These are phyloP conservation scores for Fusarium cicatricum DNA, from an alignment of 2,329 filamentous ascomycete genomes.

Conservation along the genomic window DNA sequence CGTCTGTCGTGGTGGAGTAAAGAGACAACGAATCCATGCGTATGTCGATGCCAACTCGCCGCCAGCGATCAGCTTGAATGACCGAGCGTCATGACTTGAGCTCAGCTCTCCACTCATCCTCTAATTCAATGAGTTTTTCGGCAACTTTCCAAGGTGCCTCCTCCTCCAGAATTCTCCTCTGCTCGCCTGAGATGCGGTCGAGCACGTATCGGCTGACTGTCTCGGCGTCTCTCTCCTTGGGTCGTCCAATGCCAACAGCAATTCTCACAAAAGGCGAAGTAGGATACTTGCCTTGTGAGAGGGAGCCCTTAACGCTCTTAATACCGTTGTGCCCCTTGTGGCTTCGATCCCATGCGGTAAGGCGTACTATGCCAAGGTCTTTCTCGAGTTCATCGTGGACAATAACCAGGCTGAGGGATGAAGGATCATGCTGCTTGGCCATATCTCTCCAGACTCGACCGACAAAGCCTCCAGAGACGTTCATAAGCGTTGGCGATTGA, in stretches of 20 bases:
- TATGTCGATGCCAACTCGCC: not conserved
- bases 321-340: constrained; percentile 78
- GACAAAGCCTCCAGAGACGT: constrained; percentile 78
- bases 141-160: constrained; percentile 62
- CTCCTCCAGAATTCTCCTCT: constrained; percentile 61
- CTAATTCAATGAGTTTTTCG: constrained; percentile 57
- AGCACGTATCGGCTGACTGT: constrained; percentile 83
- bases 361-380: constrained; percentile 70
- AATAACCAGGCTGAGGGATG: constrained; percentile 68
- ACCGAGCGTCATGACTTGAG: constrained; percentile 22
- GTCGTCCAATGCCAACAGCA: constrained; percentile 88
- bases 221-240: constrained; percentile 69
- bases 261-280: constrained; percentile 65
- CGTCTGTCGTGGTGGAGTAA: not conserved
- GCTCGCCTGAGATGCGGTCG: constrained; percentile 64
- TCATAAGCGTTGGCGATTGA: constrained; percentile 84
- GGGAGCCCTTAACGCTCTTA: constrained; percentile 66
- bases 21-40: too few relatives aligned
- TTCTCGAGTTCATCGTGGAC: constrained; percentile 90
- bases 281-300: constrained; percentile 55
- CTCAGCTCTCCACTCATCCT: constrained; percentile 49
- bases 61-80: not conserved
- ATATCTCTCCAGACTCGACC: constrained; percentile 70
- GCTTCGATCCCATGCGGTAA: constrained; percentile 70
- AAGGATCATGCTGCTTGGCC: constrained; percentile 48